A percentile compares a stretch with the other conserved stretches of the same genome.
Evolutionary conservation across 2,329 filamentous ascomycete species (phyloP).

Genomic region (Ophiostoma montium): DNA sequence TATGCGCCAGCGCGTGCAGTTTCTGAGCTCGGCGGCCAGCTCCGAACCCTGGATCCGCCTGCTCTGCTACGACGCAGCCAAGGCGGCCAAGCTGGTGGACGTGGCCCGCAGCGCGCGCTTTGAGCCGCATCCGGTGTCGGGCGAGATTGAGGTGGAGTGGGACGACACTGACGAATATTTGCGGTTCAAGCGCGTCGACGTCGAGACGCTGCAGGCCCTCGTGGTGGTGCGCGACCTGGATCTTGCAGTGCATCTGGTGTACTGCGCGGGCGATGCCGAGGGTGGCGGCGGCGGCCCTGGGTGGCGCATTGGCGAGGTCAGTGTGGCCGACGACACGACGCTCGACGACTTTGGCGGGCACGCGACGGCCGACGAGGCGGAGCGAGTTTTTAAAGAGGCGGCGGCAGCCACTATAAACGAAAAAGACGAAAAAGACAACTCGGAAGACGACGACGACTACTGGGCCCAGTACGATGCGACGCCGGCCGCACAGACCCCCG

Average conservation of each 20-base stretch:
- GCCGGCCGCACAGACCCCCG: constrained; percentile 34
- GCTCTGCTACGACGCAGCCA: constrained; percentile 51
- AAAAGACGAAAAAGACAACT: constrained; percentile 27
- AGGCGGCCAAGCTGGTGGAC: constrained; percentile 42
- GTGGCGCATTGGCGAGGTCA: constrained; percentile 62
- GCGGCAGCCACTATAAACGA: neutral
- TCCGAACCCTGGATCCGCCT: constrained; percentile 60
- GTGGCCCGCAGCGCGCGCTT: constrained; percentile 48
- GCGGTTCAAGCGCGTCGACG: constrained; percentile 54
- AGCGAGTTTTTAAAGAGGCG: constrained; percentile 32
- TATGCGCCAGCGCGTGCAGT: constrained; percentile 49
- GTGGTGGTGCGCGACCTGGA: constrained; percentile 44
- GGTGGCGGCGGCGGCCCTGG: constrained; percentile 44
- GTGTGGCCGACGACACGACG: constrained; percentile 42
- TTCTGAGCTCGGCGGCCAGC: constrained; percentile 45
- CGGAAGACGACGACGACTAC: constrained; percentile 63
- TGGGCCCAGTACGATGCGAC: constrained; percentile 68
- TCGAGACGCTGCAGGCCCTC: constrained; percentile 59
- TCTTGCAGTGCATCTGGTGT: constrained; percentile 52
- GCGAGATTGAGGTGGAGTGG: constrained; percentile 64
- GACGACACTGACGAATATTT: constrained; percentile 44
- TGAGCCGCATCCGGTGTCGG: constrained; percentile 69
- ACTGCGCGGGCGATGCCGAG: constrained; percentile 51
- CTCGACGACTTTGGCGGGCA: constrained; percentile 39
- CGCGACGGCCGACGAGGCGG: constrained; percentile 43